Evolutionary conservation across 148 eudicot species (phyloP).

Genomic region (Polygonum maritimum): DNA sequence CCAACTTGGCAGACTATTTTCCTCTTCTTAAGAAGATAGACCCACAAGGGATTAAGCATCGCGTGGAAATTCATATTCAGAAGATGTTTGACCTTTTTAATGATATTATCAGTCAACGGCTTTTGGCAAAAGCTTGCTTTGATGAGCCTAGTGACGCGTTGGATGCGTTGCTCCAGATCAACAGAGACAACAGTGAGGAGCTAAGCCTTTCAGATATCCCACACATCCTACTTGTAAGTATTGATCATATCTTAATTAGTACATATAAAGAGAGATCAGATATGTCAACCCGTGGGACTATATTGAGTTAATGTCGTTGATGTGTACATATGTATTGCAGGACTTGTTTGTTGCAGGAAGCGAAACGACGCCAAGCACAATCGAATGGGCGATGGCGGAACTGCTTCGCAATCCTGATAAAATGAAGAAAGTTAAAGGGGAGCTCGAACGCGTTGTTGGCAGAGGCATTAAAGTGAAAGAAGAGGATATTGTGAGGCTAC

Average conservation of each 20-base stretch:
- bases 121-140: background rate
- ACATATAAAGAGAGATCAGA: no score
- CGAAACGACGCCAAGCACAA: constrained; percentile 23
- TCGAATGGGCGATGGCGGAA: constrained; percentile 43
- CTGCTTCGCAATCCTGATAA: constrained; percentile 13
- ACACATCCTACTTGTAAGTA: constrained; percentile 20
- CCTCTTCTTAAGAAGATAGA: background rate
- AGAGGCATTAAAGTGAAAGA: constrained; percentile 19
- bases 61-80: background rate
- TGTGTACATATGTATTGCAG: background rate
- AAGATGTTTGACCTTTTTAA: background rate
- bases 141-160: background rate
- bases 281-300: no score
- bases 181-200: background rate
- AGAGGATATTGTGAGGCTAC: constrained; percentile 15
- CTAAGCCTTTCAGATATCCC: constrained; percentile 4
- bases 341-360: background rate
- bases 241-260: no score
- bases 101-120: background rate
- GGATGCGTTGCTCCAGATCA: background rate
- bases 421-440: constrained; percentile 15
- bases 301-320: no score
- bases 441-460: constrained; percentile 20
- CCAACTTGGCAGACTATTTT: constrained; percentile 1
- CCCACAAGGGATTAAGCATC: background rate